Evolutionary conservation across 2,329 filamentous ascomycete genomes (phyloP).

Genomic region (Lachnellula suecica): DNA sequence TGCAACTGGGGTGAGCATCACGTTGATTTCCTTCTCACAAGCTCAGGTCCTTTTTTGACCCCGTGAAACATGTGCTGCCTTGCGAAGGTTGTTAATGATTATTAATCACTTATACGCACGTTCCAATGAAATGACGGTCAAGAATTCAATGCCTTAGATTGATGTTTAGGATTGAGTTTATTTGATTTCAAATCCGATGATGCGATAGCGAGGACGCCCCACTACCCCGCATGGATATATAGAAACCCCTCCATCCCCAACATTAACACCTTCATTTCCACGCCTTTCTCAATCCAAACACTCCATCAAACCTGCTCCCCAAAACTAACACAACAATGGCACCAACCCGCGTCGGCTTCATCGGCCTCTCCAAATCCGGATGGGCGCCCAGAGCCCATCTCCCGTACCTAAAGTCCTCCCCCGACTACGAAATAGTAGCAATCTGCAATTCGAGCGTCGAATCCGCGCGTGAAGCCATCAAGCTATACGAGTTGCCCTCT

Average conservation of each 20-base stretch:
- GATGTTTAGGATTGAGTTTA: too few species aligned
- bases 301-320: not conserved
- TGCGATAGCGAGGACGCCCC: not conserved
- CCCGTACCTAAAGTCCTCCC: conserved; percentile 23
- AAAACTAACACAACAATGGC: conserved; percentile 10
- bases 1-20: too few species aligned
- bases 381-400: conserved; percentile 40
- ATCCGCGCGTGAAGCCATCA: conserved; percentile 42
- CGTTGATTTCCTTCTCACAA: too few species aligned
- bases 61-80: too few species aligned
- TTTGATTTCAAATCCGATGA: not conserved
- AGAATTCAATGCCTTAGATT: too few species aligned
- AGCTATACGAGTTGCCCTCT: conserved; percentile 36
- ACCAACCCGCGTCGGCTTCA: conserved; percentile 23
- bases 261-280: not conserved
- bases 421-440: conserved; percentile 46
- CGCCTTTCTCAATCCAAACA: not conserved
- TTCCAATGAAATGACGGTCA: too few species aligned
- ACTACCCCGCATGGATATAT: not conserved
- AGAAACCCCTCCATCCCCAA: not conserved
- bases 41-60: too few species aligned
- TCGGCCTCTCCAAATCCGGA: conserved; percentile 21
- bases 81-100: too few species aligned
- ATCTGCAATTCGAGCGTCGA: conserved; percentile 47
- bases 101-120: too few species aligned